A percentile compares a stretch with the other conserved stretches of the same genome.
Conservation (phyloP, 164 flowering plant species). For the Magnolia officinalis region DNA sequence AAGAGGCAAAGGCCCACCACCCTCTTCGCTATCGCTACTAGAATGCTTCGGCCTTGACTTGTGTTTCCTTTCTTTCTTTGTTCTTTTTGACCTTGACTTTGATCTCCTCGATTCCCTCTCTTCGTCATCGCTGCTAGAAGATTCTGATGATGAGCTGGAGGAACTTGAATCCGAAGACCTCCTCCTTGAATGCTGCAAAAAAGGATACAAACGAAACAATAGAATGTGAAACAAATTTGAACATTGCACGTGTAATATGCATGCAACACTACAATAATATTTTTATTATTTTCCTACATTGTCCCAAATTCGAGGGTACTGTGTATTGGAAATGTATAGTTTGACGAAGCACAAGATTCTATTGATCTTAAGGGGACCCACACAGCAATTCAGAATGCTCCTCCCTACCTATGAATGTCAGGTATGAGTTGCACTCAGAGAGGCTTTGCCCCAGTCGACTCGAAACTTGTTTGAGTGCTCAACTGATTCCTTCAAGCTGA, state of each 20-base stretch:
- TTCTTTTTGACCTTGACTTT: conserved; percentile 66
- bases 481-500: too few relatives aligned
- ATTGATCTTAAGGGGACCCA: too few relatives aligned
- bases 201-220: not conserved
- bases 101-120: conserved; percentile 69
- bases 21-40: conserved; percentile 43
- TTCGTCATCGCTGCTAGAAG: conserved; percentile 74
- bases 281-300: not conserved
- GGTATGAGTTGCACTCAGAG: too few relatives aligned
- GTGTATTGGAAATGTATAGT: too few relatives aligned
- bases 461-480: too few relatives aligned
- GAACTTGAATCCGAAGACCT: conserved; percentile 62
- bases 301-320: too few relatives aligned
- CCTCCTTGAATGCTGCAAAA: conserved; percentile 67
- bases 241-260: not conserved
- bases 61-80: conserved; percentile 71
- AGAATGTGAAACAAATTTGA: not conserved
- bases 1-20: conserved; percentile 84
- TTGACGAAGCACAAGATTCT: not conserved
- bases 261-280: not conserved
- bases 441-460: too few relatives aligned
- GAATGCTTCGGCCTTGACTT: conserved; percentile 55
- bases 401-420: too few relatives aligned
- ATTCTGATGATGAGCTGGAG: conserved; percentile 73
- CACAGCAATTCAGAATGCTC: too few relatives aligned